Evolutionary conservation across 2,329 filamentous ascomycete genomes (phyloP).

Genomic region (Ceratocystis diversiconidia): DNA sequence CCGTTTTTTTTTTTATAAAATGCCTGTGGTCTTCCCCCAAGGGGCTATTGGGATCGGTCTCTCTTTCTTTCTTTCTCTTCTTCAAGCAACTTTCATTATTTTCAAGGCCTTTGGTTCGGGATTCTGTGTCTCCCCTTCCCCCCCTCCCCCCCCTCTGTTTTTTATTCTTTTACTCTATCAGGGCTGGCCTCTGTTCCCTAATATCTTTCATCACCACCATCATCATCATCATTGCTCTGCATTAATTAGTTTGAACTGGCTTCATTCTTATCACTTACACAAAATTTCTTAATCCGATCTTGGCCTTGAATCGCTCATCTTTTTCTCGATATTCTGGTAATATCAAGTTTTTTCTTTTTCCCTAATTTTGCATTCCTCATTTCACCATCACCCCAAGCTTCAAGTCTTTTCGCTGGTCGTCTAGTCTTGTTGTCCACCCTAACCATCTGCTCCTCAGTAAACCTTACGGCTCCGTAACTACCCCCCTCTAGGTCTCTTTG

Average conservation of each 20-base stretch:
- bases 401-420: constrained; percentile 16
- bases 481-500: constrained; percentile 20
- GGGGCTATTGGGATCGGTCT: constrained; percentile 21
- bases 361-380: background rate
- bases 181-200: constrained; percentile 41
- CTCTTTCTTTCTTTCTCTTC: constrained; percentile 30
- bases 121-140: constrained; percentile 31
- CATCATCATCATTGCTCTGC: background rate
- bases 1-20: background rate
- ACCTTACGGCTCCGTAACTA: constrained; percentile 24
- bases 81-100: constrained; percentile 50
- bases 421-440: constrained; percentile 24
- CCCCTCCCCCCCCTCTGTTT: constrained; percentile 23
- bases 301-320: constrained; percentile 13
- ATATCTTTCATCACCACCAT: constrained; percentile 21
- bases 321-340: constrained; percentile 17
- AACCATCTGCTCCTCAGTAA: constrained; percentile 20
- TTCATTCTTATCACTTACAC: constrained; percentile 1
- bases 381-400: constrained; percentile 14
- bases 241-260: constrained; percentile 18
- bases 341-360: constrained; percentile 15
- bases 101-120: constrained; percentile 37
- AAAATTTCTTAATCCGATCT: constrained; percentile 14
- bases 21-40: too few species aligned
- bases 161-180: constrained; percentile 25